Base-by-base conservation (phyloP, 768 basidiomycete genomes). In the Brasilioporus rufonigricans region DNA sequence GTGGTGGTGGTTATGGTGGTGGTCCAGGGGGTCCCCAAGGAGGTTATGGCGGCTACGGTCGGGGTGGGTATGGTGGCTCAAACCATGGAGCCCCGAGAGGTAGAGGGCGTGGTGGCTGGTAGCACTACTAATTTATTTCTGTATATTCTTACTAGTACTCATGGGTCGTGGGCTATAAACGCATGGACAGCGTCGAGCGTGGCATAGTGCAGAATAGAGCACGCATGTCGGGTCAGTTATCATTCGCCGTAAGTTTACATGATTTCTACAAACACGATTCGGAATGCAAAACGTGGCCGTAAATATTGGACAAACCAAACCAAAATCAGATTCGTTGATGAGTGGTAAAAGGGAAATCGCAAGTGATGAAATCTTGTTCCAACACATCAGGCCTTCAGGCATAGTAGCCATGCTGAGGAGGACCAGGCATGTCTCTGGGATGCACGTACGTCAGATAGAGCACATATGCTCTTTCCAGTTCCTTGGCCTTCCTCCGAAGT, bases 391-490 rank as follows among this genome's bases (percentile, higher is more conserved):
- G 46, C 61, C 13, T 23, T 62, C 45, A 69, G 27, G 46, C 61
- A 24, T 71, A 69, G 61, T 70, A 68, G 27, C 67, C 65, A 44
- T 67, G 63, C 23, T 55, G 64, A 31, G 27, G 49, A n/a, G 65
- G 55, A 23, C 65, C 61, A 2, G 72, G 59, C 26, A 63, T 14
- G 14, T 71, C 69, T 50, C 68, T 67, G 41, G 73, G 74, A 16
- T 71, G 59, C 21, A 83, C 57, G 64, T 78, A 88, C 11, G 75
- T 77, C 48, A 91, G 61, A 65, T 84, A 90, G 35, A 91, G 68
- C 3, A 81, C 63, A 65, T 88, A 91, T 51, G 76, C 78, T 70
- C 78, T 85, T 60, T 83, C 84, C 38, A 76, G 78, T 54, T 81
- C 81, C 64, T 76, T 84, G 39, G 79, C 80, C 66, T 79, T 83